phyloP scores from a whole-genome alignment of 1,284 basidiomycete species.

The Melampsora larici-populina region DNA sequence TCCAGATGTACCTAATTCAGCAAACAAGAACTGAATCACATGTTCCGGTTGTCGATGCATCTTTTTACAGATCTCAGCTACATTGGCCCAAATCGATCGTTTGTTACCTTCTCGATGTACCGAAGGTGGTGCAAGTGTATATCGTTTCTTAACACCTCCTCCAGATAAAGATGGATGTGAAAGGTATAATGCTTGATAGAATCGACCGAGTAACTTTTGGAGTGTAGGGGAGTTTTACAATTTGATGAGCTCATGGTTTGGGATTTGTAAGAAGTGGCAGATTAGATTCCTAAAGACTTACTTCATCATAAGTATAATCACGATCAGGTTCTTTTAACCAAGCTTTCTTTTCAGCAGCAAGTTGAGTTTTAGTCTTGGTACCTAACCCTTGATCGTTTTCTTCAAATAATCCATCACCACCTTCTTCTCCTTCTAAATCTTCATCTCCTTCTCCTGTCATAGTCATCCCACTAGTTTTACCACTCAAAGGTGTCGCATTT shows the following conservation, averaged over 20 bases:
- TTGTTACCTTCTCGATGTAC: slow-evolving; percentile 92
- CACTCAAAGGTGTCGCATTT: not conserved
- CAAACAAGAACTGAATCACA: slow-evolving; percentile 94
- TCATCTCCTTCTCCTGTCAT: slow-evolving; percentile 56
- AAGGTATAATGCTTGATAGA: slow-evolving; percentile 85
- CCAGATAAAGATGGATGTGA: slow-evolving; percentile 79
- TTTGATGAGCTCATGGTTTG: too few species aligned
- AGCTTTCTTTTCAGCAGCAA: slow-evolving; percentile 66
- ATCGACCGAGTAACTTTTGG: slow-evolving; percentile 91
- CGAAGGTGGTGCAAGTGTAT: slow-evolving; percentile 95
- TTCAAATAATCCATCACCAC: slow-evolving; percentile 73
- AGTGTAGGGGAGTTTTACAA: too few species aligned
- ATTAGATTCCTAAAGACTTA: too few species aligned
- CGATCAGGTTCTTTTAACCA: slow-evolving; percentile 83
- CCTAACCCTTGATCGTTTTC: slow-evolving; percentile 46
- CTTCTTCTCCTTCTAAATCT: too few species aligned
- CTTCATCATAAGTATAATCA: slow-evolving; percentile 92
- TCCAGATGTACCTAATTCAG: slow-evolving; percentile 97
- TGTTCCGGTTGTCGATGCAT: slow-evolving; percentile 99
- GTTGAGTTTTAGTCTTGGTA: slow-evolving; percentile 46
- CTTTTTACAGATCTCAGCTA: slow-evolving; percentile 94
- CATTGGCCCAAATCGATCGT: slow-evolving; percentile 93
- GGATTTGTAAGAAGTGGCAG: too few species aligned
- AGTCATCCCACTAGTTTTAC: not conserved
- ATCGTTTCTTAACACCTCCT: slow-evolving; percentile 72